Base-by-base conservation (phyloP, 2,329 filamentous ascomycete genomes). In the Iodosphaeria phyllophila region DNA sequence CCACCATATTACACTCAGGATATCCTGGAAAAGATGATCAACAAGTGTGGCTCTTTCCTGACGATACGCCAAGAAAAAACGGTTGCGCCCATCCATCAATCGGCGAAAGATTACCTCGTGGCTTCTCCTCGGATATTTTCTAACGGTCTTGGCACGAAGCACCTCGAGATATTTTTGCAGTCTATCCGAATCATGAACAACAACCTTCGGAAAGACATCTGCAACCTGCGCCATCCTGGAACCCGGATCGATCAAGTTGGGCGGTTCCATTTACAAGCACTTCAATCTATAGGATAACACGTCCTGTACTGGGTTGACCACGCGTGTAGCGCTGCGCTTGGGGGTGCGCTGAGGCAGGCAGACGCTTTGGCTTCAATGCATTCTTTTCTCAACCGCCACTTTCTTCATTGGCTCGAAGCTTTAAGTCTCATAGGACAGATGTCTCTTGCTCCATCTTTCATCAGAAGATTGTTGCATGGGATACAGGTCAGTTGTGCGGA, bases 331-430 rank as follows among this genome's bases (percentile, higher is more conserved):
- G 11, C 4, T 1, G 7, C 11, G 9, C 14, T 17, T 13, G 20
- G 11, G 8, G 16, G 23, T 15, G 6, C 5, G 18, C 13, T 24
- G 29, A 38, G 41, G 28, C 30, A 32, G 26, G 40, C 47, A 22
- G 28, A 29, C 23, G 40, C 37, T 13, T 10, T 13, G n/a, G n/a
- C n/a, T n/a, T n/a, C n/a, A n/a, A 30, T 44, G 3, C 26, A 44
- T 27, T 10, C 13, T 3, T 57, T 58, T 29, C 28, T 56, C 5
- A 24, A 37, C 27, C 25, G 36, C 10, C 42, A 49, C 11, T 40
- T 44, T 23, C 41, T 59, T 2, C 43, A 56, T 27, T 60, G 50
- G 53, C 35, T 60, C 3, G 52, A 59, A 28, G 44, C 48, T 15
- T 39, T 57, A 4, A 48, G 48, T 22, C 40, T 53, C 5, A 30